Base-by-base conservation (phyloP, 345 rosid genomes). In the Hypericum androsaemum region DNA sequence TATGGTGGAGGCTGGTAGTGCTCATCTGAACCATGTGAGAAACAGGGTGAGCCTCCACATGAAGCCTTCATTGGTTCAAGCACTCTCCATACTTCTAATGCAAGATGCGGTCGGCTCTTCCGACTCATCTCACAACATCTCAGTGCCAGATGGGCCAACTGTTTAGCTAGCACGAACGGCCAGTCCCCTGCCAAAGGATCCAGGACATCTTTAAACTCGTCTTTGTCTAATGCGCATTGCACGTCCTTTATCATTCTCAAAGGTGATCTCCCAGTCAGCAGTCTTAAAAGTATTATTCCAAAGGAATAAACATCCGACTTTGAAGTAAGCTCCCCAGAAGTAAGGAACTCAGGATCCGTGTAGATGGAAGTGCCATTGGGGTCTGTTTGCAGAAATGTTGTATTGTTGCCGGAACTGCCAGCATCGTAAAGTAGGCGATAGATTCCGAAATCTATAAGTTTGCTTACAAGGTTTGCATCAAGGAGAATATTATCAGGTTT, bases 161-260 rank as follows among this genome's bases (percentile, higher is more conserved):
- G 95, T 74, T 85, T 82, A 7, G 95, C 96, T 70, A 77, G 83
- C 61, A 80, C 78, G 78, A 80, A 78, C 0, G 98, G 96, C 98
- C 96, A 90, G 65, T 90, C 92, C 52, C 98, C 98, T 7, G 98
- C 92, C 62, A 81, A 70, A 59, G 89, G 98, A 56, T 90, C 98
- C 75, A 90, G 68, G 32, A 80, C 70, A 53, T 42, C 50, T 62
- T 72, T 78, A 67, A 90, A 63, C 8, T 70, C 66, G 61, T 83
- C 86, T 38, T 55, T 70, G 40, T 81, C 81, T 8, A 87, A 47
- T 8, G 89, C 95, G 53, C 63, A 66, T 53, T 76, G 80, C 63
- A 85, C 86, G 66, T 83, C 95, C 61, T 75, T 85, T 50, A 63
- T 52, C 60, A 89, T 78, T 47, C 92, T 79, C 54, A 75, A 54